phyloP scores from a whole-genome alignment of 768 basidiomycete species.

The Macrocybe gigantea region DNA sequence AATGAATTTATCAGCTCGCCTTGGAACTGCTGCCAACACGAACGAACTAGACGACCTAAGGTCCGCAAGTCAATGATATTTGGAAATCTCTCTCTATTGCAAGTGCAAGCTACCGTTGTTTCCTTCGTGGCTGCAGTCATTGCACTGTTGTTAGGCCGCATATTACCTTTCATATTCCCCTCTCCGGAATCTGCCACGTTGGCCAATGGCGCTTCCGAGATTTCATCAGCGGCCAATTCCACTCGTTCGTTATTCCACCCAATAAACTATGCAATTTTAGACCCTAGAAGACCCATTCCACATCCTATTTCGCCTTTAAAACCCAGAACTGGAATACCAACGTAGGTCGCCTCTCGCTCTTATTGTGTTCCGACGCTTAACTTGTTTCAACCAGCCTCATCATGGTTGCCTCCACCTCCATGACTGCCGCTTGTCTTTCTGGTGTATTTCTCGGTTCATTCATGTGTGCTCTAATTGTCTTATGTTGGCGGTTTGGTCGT shows the following conservation, averaged over 20 bases:
- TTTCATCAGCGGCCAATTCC: neutral
- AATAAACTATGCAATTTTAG: conserved; percentile 5
- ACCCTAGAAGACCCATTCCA: conserved; percentile 19
- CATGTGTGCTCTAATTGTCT: conserved; percentile 80
- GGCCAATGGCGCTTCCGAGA: neutral
- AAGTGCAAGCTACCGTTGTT: conserved; percentile 89
- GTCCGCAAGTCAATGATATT: conserved; percentile 60
- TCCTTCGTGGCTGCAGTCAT: conserved; percentile 82
- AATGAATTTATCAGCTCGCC: conserved; percentile 94
- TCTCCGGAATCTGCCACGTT: no score
- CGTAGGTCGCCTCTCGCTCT: no score
- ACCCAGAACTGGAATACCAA: no score
- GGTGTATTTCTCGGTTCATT: conserved; percentile 83
- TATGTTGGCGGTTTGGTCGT: conserved; percentile 67
- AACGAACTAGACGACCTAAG: conserved; percentile 76
- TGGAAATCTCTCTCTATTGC: conserved; percentile 82
- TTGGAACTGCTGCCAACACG: conserved; percentile 93
- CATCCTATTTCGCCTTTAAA: neutral
- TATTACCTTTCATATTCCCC: conserved; percentile 38
- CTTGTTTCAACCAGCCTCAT: conserved; percentile 44
- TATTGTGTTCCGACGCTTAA: neutral
- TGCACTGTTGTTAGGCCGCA: conserved; percentile 64
- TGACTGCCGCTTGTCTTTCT: conserved; percentile 77
- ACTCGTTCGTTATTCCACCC: neutral
- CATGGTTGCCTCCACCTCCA: conserved; percentile 71